Percentiles rank a stretch among this genome's conserved stretches.
Evolutionary conservation across 306 rosid genomes (phyloP).

Genomic region (Medicago lupulina): DNA sequence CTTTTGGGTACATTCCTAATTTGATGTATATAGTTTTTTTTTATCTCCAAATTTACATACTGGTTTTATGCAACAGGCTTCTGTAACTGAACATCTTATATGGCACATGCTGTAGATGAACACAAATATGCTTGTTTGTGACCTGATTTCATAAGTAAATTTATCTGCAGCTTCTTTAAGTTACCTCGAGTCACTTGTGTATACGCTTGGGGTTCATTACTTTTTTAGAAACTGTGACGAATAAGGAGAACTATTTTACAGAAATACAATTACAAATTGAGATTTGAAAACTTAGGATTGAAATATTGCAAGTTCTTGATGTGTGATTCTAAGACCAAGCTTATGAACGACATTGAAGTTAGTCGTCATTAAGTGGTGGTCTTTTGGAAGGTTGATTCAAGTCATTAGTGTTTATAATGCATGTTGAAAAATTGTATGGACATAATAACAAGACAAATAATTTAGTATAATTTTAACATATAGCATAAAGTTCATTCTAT

Average conservation of each 20-base stretch:
- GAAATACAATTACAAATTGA: background rate
- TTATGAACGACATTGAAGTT: background rate
- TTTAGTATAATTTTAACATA: no score
- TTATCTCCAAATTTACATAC: constrained; percentile 27
- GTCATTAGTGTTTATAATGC: no score
- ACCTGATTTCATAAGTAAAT: constrained; percentile 41
- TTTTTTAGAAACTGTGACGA: background rate
- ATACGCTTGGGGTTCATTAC: background rate
- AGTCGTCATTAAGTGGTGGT: background rate
- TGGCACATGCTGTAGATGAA: constrained; percentile 44
- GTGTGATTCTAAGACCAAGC: background rate
- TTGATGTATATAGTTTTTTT: constrained; percentile 55
- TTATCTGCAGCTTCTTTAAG: constrained; percentile 31
- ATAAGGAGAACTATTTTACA: background rate
- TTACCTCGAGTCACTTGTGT: constrained; percentile 3
- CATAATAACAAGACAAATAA: background rate
- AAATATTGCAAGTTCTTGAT: background rate
- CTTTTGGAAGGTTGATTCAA: background rate
- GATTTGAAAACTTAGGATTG: constrained; percentile 3
- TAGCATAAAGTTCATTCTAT: no score
- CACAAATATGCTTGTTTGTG: constrained; percentile 52
- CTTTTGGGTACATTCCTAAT: constrained; percentile 34
- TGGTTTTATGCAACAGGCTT: constrained; percentile 49
- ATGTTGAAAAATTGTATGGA: no score
- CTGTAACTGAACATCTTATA: constrained; percentile 48